These are phyloP conservation scores for Pichia sp. DNA, from an alignment of 1,139 yeast species.

Conservation along the genomic window DNA sequence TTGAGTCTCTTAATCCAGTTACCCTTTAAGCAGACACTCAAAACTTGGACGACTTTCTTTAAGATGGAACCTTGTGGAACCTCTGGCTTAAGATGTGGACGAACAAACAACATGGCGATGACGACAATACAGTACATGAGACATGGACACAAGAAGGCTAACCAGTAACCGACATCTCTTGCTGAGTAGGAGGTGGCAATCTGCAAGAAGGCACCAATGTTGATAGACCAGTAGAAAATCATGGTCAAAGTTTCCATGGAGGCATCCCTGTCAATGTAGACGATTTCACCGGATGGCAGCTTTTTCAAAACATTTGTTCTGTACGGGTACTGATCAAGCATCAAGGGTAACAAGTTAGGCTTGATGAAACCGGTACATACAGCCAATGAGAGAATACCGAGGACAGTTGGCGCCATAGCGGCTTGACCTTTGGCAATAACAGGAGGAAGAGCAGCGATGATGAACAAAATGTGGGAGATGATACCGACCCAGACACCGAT, in stretches of 20 bases:
- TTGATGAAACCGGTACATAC: constrained; percentile 48
- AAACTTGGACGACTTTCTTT: constrained; percentile 40
- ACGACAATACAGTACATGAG: constrained; percentile 36
- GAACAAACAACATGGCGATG: constrained; percentile 18
- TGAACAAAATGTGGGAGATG: constrained; percentile 37
- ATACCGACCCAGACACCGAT: constrained; percentile 40
- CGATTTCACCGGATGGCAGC: constrained; percentile 60
- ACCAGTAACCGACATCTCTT: constrained; percentile 69
- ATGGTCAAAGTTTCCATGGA: constrained; percentile 74
- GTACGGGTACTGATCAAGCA: constrained; percentile 49
- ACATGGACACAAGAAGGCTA: constrained; percentile 63
- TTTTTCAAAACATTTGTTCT: constrained; percentile 56
- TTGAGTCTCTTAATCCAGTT: constrained; percentile 42
- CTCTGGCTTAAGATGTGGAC: constrained; percentile 33
- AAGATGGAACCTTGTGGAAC: constrained; percentile 48
- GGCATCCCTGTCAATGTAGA: constrained; percentile 64
- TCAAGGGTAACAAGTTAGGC: constrained; percentile 46
- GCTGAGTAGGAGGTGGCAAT: constrained; percentile 60
- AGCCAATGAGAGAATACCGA: constrained; percentile 39
- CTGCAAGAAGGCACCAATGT: constrained; percentile 72
- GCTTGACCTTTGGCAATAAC: constrained; percentile 37
- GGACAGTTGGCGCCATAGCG: constrained; percentile 38
- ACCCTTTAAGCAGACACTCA: constrained; percentile 39
- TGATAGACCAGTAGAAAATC: constrained; percentile 75
- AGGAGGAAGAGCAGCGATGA: constrained; percentile 40